phyloP scores from a whole-genome alignment of 129 eudicot genomes.

The Silybum marianum region DNA sequence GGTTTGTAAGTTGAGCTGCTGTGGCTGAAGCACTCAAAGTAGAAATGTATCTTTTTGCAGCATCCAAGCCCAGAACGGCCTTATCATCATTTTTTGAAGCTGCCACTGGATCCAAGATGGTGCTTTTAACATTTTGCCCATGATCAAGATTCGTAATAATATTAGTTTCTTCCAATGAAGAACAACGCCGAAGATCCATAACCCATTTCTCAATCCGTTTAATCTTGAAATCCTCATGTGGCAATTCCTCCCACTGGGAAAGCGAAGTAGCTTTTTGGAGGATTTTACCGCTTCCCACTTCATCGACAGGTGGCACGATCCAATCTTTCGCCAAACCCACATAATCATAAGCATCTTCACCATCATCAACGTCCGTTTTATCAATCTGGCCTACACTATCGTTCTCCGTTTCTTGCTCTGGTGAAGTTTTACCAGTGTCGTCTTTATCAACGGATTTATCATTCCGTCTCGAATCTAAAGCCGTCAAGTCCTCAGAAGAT shows the following conservation, averaged over 20 bases:
- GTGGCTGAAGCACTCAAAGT: constrained; percentile 67
- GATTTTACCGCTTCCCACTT: constrained; percentile 39
- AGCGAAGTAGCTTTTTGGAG: constrained; percentile 42
- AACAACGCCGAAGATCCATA: constrained; percentile 69
- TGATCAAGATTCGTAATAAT: constrained; percentile 29
- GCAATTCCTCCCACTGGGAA: constrained; percentile 47
- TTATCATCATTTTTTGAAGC: constrained; percentile 49
- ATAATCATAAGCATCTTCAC: constrained; percentile 53
- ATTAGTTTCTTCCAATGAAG: constrained; percentile 60
- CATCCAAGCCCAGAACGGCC: constrained; percentile 64
- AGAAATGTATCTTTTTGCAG: constrained; percentile 83
- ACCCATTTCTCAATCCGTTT: constrained; percentile 93
- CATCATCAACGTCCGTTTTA: constrained; percentile 43
- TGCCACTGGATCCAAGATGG: constrained; percentile 39
- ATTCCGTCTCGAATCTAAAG: constrained; percentile 41
- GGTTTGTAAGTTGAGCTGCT: constrained; percentile 82
- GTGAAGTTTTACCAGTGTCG: constrained; percentile 17
- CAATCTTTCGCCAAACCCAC: constrained; percentile 82
- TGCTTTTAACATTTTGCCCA: constrained; percentile 25
- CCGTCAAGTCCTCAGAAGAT: constrained; percentile 67
- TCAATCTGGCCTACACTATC: constrained; percentile 36
- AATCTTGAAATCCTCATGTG: constrained; percentile 62
- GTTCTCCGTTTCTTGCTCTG: constrained; percentile 37
- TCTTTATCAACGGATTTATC: constrained; percentile 36
- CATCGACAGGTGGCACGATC: constrained; percentile 76